Base-by-base conservation (phyloP, 768 basidiomycete species). In the Neoboletus brunneissimus region DNA sequence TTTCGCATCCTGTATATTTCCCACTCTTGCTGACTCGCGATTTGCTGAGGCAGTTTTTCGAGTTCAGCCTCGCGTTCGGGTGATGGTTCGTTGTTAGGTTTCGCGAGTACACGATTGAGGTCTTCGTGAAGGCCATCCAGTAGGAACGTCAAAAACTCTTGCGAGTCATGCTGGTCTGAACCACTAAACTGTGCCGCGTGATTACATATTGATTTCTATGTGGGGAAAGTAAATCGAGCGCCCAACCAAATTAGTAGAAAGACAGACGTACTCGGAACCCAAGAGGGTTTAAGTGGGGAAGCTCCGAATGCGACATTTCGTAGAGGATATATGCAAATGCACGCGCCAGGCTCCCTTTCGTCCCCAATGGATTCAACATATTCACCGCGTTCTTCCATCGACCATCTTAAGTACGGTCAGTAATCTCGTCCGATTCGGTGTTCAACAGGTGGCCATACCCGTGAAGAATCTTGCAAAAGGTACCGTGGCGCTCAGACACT, bases 21-120 rank as follows among this genome's bases (percentile, higher is more conserved):
- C 96, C 96, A 99, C 73, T 98, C 96, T 65, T 90, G 84, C 62
- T 92, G 89, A 68, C 91, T 89, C 20, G 94, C 94, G 60, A 97
- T 81, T 67, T 94, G 91, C 8, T 85, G 81, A 9, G 95, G 88
- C 20, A 98, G 74, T 49, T 84, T 80, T 72, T 99, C 95, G 23
- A 98, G 80, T 64, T 91, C 91, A 3, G 86, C 88, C 70, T 98
- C 97, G 54, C 89, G 82, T 65, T 89, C 87, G 0, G 90, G 84
- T 10, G 89, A 88, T 4, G 81, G 77, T 35, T 81, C 81, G 47
- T 82, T 76, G 5, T 75, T 71, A 5, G 88, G 88, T 63, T 88
- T 90, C n/a, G 81, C 72, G 51, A 94, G 77, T 22, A 98, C 77
- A 16, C 91, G 82, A 67, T 94, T 94, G 49, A 94, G 78, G 68